phyloP scores from a whole-genome alignment of 192 early-diverging fungal species.

The Linnemannia hyalina region DNA sequence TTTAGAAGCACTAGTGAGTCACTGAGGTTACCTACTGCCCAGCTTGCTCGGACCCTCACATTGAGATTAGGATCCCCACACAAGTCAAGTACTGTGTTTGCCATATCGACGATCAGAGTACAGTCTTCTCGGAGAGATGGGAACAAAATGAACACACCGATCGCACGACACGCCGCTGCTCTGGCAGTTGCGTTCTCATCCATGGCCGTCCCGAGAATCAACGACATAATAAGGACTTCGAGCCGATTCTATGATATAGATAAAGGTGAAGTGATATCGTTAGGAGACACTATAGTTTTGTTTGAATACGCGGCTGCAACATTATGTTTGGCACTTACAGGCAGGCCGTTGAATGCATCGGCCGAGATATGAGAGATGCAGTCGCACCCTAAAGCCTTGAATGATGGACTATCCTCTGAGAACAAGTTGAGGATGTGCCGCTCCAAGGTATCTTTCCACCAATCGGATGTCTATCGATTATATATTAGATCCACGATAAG shows the following conservation, averaged over 20 bases:
- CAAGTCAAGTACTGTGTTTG: conserved; percentile 60
- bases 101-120: conserved; percentile 69
- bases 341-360: conserved; percentile 54
- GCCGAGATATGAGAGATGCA: conserved; percentile 60
- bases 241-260: conserved; percentile 38
- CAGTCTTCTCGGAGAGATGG: conserved; percentile 70
- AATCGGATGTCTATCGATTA: conserved; percentile 22
- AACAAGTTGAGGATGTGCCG: conserved; percentile 60
- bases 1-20: conserved; percentile 69
- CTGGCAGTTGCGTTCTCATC: conserved; percentile 71
- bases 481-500: not conserved
- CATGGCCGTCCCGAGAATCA: conserved; percentile 58
- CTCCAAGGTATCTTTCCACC: conserved; percentile 61
- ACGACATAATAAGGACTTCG: conserved; percentile 52
- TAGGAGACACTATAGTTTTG: not conserved
- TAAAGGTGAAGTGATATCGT: not conserved
- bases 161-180: conserved; percentile 72
- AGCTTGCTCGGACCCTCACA: conserved; percentile 78
- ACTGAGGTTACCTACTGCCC: conserved; percentile 83
- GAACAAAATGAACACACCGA: conserved; percentile 75
- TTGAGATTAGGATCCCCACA: conserved; percentile 66
- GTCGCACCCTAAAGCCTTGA: conserved; percentile 63
- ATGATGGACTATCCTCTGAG: conserved; percentile 37
- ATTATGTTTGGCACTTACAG: conserved; percentile 40
- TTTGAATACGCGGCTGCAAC: not conserved